phyloP scores from a whole-genome alignment of 2,329 filamentous ascomycete genomes.

The Colletotrichum neosansevieriae region DNA sequence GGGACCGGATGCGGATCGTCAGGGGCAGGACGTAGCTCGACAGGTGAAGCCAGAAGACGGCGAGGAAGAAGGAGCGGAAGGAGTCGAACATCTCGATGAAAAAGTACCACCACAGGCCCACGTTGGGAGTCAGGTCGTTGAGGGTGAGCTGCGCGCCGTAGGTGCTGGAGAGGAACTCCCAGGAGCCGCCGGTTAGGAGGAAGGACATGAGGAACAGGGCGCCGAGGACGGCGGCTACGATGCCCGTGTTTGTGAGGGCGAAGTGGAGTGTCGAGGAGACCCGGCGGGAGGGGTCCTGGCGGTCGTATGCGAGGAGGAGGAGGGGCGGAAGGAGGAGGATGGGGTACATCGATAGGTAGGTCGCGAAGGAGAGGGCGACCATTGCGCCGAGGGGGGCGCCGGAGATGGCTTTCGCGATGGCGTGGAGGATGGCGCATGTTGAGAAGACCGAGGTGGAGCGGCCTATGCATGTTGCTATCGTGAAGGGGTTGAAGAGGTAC shows the following conservation, averaged over 20 bases:
- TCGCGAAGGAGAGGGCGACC: conserved; percentile 86
- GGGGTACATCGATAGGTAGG: conserved; percentile 94
- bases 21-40: conserved; percentile 89
- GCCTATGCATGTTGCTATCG: conserved; percentile 89
- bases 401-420: conserved; percentile 82
- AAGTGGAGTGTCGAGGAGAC: conserved; percentile 61
- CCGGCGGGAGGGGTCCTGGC: conserved; percentile 55
- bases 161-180: conserved; percentile 88
- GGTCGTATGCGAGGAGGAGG: conserved; percentile 83
- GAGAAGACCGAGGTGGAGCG: conserved; percentile 91
- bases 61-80: conserved; percentile 96
- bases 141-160: conserved; percentile 94
- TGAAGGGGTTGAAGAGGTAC: conserved; percentile 95
- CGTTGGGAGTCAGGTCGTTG: conserved; percentile 93
- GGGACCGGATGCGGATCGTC: conserved; percentile 82
- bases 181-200: conserved; percentile 79
- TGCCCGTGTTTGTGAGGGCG: conserved; percentile 62
- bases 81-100: conserved; percentile 99
- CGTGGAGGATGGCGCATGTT: conserved; percentile 86
- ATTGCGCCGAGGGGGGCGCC: conserved; percentile 82
- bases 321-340: conserved; percentile 87
- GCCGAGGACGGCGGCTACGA: conserved; percentile 67
- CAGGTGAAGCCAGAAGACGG: conserved; percentile 97
- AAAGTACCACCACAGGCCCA: conserved; percentile 99
- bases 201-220: conserved; percentile 79